Percentiles rank a stretch among this genome's conserved stretches.
phyloP scores from a whole-genome alignment of 176 grass and related monocot genomes.

The maize (Zea mays) region DNA sequence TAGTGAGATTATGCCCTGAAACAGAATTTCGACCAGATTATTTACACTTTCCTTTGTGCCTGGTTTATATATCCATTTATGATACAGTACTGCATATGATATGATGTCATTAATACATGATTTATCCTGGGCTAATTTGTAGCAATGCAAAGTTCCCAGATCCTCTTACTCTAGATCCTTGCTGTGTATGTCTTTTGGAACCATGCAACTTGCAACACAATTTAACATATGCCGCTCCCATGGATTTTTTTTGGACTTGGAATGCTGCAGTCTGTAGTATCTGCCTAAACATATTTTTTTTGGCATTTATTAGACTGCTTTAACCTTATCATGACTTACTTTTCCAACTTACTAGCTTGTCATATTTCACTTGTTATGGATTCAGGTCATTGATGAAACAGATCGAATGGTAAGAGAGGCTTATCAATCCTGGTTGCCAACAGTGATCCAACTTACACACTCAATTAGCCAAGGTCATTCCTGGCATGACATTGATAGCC shows the following conservation, averaged over 20 bases:
- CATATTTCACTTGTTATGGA: slow-evolving; percentile 21
- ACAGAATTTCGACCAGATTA: background rate
- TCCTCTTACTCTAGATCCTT: background rate
- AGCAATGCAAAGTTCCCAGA: background rate
- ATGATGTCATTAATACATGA: background rate
- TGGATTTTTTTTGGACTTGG: background rate
- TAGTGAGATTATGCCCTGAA: background rate
- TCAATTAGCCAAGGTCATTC: slow-evolving; percentile 45
- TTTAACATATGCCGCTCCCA: background rate
- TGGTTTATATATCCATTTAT: too few species aligned
- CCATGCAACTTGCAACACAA: background rate
- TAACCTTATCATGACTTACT: background rate
- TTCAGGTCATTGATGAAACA: slow-evolving; percentile 91
- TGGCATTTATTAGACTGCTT: background rate
- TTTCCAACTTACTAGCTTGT: slow-evolving; percentile 25
- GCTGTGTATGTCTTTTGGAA: slow-evolving; percentile 1
- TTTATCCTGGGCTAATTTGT: slow-evolving; percentile 2
- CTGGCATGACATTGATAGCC: slow-evolving; percentile 17
- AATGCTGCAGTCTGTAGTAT: background rate
- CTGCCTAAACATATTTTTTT: background rate
- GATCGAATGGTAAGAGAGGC: slow-evolving; percentile 85
- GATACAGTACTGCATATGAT: too few species aligned
- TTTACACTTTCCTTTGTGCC: too few species aligned
- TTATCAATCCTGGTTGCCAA: slow-evolving; percentile 91
- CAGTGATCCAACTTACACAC: slow-evolving; percentile 65